Evolutionary conservation across 371 early-diverging fungal species (phyloP), one percentile per base, ranked within the genome.

Genomic region (Mucor indicus): DNA sequence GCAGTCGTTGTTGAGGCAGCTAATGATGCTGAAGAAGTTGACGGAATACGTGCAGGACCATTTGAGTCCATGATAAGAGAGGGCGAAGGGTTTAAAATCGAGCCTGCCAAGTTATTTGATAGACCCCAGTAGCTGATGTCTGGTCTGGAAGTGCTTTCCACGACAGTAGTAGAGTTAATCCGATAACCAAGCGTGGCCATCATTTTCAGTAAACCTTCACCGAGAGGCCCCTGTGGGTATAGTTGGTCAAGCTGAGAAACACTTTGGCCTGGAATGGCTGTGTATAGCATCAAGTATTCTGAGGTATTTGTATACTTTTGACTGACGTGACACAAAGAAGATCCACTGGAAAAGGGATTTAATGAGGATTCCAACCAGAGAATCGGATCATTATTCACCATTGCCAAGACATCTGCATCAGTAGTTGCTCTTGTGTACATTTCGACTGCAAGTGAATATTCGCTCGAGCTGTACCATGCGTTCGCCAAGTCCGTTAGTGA

Each of bases 251-350:
- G 31, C 4, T 19, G 44, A 1, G 30, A n/a, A 2, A 63, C 15
- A 11, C 41, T 40, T 17, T 63, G 35, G 13, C 70, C 68, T 4
- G 38, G 44, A 4, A 52, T 32, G 10, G 59, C 57, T 13, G 29
- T 38, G 29, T 77, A 77, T 5, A 60, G 55, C 77, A 77, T 77
- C 6, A 77, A 43, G 25, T 63, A 74, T 9, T 77, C 75, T 2
- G 23, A 22, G 0, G 72, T 44, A 10, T 44, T 40, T 4, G 39
- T 13, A 44, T 74, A 72, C 1, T 48, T 35, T 22, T 57, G 50
- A 45, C 69, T 69, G 15, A 67, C 66, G 49, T 77, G 78, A 10
- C 67, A 60, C 8, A 72, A 35, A 4, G 68, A 63, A 1, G 78
- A 70, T 11, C 78, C 78, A 6, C 47, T 33, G 1, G 25, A 30